Conservation (phyloP, 805 yeast genomes). For the Saccharomycodes ludwigii region DNA sequence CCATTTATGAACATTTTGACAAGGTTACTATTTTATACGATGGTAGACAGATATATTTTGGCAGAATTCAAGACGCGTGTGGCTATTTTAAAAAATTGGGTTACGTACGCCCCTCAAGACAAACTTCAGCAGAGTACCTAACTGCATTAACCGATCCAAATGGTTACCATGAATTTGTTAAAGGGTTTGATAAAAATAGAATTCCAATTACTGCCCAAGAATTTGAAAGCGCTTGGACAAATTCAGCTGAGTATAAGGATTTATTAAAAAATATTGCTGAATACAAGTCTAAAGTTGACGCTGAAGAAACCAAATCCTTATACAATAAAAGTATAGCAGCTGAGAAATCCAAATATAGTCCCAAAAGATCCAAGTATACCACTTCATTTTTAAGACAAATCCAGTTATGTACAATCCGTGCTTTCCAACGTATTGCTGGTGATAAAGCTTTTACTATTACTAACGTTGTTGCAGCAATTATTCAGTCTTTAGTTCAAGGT, state of each 20-base stretch:
- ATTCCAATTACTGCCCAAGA: slow-evolving; percentile 49
- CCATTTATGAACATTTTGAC: slow-evolving; percentile 42
- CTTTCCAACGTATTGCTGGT: slow-evolving; percentile 42
- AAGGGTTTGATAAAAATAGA: slow-evolving; percentile 33
- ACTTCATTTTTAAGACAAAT: slow-evolving; percentile 33
- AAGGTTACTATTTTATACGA: slow-evolving; percentile 39
- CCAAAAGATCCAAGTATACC: slow-evolving; percentile 16
- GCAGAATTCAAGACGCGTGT: slow-evolving; percentile 36
- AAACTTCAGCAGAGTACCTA: slow-evolving; percentile 50
- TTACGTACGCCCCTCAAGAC: slow-evolving; percentile 41
- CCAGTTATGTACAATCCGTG: slow-evolving; percentile 34
- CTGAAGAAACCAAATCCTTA: slow-evolving; percentile 24
- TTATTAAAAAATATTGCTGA: slow-evolving; percentile 33
- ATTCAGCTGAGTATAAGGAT: slow-evolving; percentile 27
- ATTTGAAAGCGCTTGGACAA: slow-evolving; percentile 33
- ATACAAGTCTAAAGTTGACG: slow-evolving; percentile 15
- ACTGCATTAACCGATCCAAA: slow-evolving; percentile 49
- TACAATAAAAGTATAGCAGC: slow-evolving; percentile 21
- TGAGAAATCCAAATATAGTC: slow-evolving; percentile 17
- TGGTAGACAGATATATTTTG: slow-evolving; percentile 48
- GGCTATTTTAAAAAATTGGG: slow-evolving; percentile 45
- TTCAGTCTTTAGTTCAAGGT: slow-evolving; percentile 51
- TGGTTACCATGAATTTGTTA: slow-evolving; percentile 25
- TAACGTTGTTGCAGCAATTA: slow-evolving; percentile 22
- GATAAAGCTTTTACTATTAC: slow-evolving; percentile 38